Percentiles rank a stretch among this genome's conserved stretches.
phyloP scores from a whole-genome alignment of 176 grass and related monocot genomes.

The Elymus sibiricus region DNA sequence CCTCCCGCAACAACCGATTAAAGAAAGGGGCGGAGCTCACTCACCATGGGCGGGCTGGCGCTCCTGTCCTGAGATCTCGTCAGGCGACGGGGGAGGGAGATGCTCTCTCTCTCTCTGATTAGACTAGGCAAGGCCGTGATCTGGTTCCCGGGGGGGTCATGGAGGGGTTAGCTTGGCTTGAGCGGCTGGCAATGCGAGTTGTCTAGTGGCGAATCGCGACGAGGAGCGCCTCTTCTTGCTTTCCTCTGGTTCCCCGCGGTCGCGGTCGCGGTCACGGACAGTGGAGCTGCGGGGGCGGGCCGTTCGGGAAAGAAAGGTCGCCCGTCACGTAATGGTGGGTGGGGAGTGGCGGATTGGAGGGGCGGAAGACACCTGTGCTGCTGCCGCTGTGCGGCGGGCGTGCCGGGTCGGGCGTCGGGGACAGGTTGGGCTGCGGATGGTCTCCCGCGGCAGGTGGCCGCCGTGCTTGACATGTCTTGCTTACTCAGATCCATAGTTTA shows the following conservation, averaged over 20 bases:
- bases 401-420: neutral
- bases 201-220: neutral
- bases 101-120: neutral
- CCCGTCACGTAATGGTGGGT: conserved; percentile 39
- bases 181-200: conserved; percentile 33
- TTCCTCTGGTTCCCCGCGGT: neutral
- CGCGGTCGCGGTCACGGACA: conserved; percentile 12
- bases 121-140: conserved; percentile 23
- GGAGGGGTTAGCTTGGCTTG: conserved; percentile 30
- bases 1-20: conserved; percentile 4
- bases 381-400: conserved; percentile 4
- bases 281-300: conserved; percentile 20
- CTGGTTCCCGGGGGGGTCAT: conserved; percentile 18
- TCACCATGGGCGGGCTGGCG: conserved; percentile 41
- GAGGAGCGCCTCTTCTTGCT: neutral
- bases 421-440: neutral
- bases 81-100: neutral
- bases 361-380: conserved; percentile 28
- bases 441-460: conserved; percentile 27
- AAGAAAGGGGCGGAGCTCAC: conserved; percentile 23
- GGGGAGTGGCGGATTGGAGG: conserved; percentile 5
- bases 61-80: conserved; percentile 43
- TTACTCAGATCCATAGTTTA: neutral
- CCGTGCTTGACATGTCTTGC: conserved; percentile 24
- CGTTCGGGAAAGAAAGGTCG: conserved; percentile 39